Percentiles rank a stretch among this genome's conserved stretches.
Conservation (phyloP, 805 yeast genomes). For the Myxozyma sirexii region DNA sequence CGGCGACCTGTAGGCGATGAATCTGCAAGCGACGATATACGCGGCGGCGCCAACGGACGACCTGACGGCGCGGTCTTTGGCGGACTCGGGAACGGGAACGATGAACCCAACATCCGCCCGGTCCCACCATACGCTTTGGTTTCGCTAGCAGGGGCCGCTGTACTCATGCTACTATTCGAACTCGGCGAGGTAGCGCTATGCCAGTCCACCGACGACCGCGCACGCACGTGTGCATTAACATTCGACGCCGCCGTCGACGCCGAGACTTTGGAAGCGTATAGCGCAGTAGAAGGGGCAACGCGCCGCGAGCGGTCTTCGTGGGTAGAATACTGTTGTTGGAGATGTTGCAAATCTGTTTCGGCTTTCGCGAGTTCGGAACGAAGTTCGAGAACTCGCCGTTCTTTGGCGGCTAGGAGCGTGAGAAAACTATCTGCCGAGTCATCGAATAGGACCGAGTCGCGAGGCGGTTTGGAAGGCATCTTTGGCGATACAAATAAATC, state of each 20-base stretch:
- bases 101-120: conserved; percentile 14
- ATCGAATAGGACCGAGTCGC: conserved; percentile 12
- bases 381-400: conserved; percentile 45
- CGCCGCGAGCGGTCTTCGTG: conserved; percentile 29
- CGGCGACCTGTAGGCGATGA: neutral
- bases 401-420: conserved; percentile 45
- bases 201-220: conserved; percentile 1
- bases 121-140: neutral
- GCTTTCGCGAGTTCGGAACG: conserved; percentile 43
- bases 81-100: conserved; percentile 34
- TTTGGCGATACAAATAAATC: conserved; percentile 29
- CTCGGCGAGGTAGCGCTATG: conserved; percentile 2
- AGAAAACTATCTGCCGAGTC: conserved; percentile 31
- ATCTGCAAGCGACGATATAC: conserved; percentile 25
- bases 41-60: conserved; percentile 30
- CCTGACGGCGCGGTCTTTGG: conserved; percentile 33
- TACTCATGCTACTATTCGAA: neutral
- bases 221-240: conserved; percentile 9
- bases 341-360: conserved; percentile 42
- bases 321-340: conserved; percentile 24
- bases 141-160: neutral
- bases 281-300: neutral
- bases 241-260: conserved; percentile 6
- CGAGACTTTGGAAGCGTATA: neutral
- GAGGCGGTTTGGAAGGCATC: conserved; percentile 15